Conservation (phyloP, 192 early-diverging fungal genomes). For the Funneliformis geosporum region DNA sequence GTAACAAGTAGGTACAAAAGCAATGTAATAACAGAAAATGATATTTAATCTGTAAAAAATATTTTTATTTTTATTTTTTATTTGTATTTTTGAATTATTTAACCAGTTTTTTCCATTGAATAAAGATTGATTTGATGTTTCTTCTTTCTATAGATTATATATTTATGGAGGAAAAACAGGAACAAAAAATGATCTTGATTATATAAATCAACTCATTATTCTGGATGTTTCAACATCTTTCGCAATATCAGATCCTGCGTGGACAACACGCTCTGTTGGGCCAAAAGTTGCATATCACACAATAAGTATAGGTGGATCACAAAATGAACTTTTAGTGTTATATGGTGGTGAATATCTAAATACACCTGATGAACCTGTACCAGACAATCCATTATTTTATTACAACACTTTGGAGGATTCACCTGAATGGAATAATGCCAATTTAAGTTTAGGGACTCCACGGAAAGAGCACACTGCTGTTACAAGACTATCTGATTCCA, state of each 20-base stretch:
- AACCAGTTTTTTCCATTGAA: not conserved
- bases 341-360: constrained; percentile 32
- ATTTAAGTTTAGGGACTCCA: not conserved
- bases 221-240: not conserved
- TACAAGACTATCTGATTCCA: constrained; percentile 15
- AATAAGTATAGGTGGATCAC: constrained; percentile 25
- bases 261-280: not conserved
- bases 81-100: not conserved
- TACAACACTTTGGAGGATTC: not conserved
- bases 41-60: not conserved
- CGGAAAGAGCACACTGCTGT: constrained; percentile 30
- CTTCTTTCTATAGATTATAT: constrained; percentile 13
- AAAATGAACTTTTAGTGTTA: constrained; percentile 24
- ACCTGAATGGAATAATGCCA: not conserved
- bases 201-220: not conserved
- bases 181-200: not conserved
- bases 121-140: not conserved
- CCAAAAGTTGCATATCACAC: constrained; percentile 32
- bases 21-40: not conserved
- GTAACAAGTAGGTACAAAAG: not conserved
- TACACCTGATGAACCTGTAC: not conserved
- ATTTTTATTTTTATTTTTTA: no score
- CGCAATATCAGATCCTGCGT: not conserved
- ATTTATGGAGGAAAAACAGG: constrained; percentile 17
- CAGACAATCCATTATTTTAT: constrained; percentile 8